These are phyloP conservation scores for Acanthamoeba divionensis DNA, from an alignment of 208 protist species.

Conservation along the genomic window DNA sequence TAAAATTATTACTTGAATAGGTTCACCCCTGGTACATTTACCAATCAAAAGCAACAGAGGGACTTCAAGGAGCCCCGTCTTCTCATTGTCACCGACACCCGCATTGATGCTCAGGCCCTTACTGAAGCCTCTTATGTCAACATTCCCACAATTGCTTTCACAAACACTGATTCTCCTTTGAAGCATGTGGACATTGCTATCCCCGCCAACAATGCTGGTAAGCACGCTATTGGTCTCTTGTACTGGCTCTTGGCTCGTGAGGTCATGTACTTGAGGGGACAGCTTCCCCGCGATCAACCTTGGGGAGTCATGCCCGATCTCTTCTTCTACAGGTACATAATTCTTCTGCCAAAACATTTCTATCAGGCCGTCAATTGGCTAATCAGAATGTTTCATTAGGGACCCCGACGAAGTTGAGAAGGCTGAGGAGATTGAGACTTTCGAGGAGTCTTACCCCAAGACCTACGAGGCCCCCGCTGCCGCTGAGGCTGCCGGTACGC, in stretches of 20 bases:
- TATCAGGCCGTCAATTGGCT: not conserved
- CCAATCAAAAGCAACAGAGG: conserved; percentile 95
- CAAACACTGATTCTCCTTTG: conserved; percentile 95
- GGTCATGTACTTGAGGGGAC: conserved; percentile 93
- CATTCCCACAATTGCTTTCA: conserved; percentile 98
- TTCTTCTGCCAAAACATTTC: not conserved
- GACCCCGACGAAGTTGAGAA: not conserved
- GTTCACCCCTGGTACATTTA: conserved; percentile 98
- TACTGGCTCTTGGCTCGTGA: conserved; percentile 98
- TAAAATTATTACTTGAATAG: no score
- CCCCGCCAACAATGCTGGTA: conserved; percentile 95
- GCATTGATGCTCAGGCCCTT: conserved; percentile 94
- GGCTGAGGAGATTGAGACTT: not conserved
- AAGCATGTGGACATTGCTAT: conserved; percentile 97
- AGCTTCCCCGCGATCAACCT: conserved; percentile 85
- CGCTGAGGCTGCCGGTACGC: not conserved
- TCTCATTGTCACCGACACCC: conserved; percentile 96
- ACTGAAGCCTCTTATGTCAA: conserved; percentile 96
- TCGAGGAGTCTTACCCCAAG: no score
- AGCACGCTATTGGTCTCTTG: conserved; percentile 95
- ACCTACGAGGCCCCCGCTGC: not conserved
- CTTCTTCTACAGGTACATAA: conserved; percentile 93
- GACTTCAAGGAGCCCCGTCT: conserved; percentile 98
- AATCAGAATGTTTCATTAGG: not conserved
- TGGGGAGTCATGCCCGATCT: conserved; percentile 99